Conservation (phyloP, 306 rosid genomes). For the Prunus mume region DNA sequence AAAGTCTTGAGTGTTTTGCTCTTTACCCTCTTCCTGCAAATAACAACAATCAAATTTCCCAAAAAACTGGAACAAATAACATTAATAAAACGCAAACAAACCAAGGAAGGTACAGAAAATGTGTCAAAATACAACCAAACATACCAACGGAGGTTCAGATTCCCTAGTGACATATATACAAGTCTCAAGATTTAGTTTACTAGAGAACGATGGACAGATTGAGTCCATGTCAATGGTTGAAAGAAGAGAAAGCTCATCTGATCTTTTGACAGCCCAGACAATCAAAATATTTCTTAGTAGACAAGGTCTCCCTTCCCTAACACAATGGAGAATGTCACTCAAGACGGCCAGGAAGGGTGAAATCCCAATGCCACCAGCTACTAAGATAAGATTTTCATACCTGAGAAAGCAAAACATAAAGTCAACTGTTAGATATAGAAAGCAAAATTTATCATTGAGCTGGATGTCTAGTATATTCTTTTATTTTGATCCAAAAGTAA, state of each 20-base stretch:
- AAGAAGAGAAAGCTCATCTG: slow-evolving; percentile 78
- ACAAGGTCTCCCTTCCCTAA: slow-evolving; percentile 69
- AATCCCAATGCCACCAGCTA: slow-evolving; percentile 96
- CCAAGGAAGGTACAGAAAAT: not conserved
- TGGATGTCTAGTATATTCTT: not conserved
- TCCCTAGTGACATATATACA: slow-evolving; percentile 74
- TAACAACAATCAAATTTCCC: slow-evolving; percentile 14
- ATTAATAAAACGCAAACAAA: not conserved
- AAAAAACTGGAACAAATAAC: slow-evolving; percentile 8
- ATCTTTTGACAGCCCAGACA: slow-evolving; percentile 85
- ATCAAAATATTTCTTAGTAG: slow-evolving; percentile 55
- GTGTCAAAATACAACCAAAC: slow-evolving; percentile 21
- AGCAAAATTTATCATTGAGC: not conserved
- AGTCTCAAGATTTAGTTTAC: slow-evolving; percentile 54
- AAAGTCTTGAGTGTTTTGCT: slow-evolving; percentile 31
- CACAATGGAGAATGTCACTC: slow-evolving; percentile 81
- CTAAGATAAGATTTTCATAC: slow-evolving; percentile 81
- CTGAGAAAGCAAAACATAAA: slow-evolving; percentile 38
- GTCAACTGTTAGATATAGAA: slow-evolving; percentile 14
- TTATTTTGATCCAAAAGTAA: not conserved
- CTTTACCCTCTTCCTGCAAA: slow-evolving; percentile 71
- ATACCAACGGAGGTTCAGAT: slow-evolving; percentile 78
- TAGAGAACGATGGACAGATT: slow-evolving; percentile 55
- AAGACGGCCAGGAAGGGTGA: slow-evolving; percentile 89
- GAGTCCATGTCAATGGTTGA: slow-evolving; percentile 65